Percentiles rank a stretch among this genome's conserved stretches.
phyloP scores from a whole-genome alignment of 352 stramenopile species.

The Nothophytophthora sp. region DNA sequence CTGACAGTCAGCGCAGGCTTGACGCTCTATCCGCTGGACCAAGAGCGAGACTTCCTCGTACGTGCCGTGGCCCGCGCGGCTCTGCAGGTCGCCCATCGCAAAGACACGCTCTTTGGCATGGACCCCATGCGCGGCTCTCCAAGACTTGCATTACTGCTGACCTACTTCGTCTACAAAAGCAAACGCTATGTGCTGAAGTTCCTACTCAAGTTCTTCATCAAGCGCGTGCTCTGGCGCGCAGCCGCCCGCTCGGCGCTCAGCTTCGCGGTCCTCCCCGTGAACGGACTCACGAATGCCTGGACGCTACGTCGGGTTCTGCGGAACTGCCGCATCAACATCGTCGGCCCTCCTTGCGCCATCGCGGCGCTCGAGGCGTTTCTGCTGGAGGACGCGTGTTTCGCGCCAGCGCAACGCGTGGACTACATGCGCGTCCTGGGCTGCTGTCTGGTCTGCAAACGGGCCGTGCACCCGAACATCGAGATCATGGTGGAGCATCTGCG shows the following conservation, averaged over 20 bases:
- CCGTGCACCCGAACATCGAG: slow-evolving; percentile 56
- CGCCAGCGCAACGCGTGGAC: slow-evolving; percentile 46
- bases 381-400: slow-evolving; percentile 24
- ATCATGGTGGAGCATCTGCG: slow-evolving; percentile 55
- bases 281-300: slow-evolving; percentile 49
- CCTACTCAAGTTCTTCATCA: slow-evolving; percentile 58
- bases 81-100: slow-evolving; percentile 45
- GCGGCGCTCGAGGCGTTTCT: slow-evolving; percentile 37
- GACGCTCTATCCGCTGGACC: slow-evolving; percentile 45
- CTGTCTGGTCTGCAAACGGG: slow-evolving; percentile 46
- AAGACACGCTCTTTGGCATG: slow-evolving; percentile 49
- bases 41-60: slow-evolving; percentile 53
- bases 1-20: slow-evolving; percentile 45
- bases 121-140: slow-evolving; percentile 52
- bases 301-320: slow-evolving; percentile 41
- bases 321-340: slow-evolving; percentile 54
- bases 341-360: slow-evolving; percentile 39
- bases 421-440: slow-evolving; percentile 50
- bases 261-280: slow-evolving; percentile 48
- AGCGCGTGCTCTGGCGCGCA: slow-evolving; percentile 49
- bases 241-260: slow-evolving; percentile 39
- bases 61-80: slow-evolving; percentile 44
- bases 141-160: slow-evolving; percentile 32
- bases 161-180: slow-evolving; percentile 48
- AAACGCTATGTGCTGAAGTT: slow-evolving; percentile 62